A percentile compares a stretch with the other conserved stretches of the same genome.
These are phyloP conservation scores for Wickerhamiella kurtzmanii DNA, from an alignment of 805 yeast species.

Conservation along the genomic window DNA sequence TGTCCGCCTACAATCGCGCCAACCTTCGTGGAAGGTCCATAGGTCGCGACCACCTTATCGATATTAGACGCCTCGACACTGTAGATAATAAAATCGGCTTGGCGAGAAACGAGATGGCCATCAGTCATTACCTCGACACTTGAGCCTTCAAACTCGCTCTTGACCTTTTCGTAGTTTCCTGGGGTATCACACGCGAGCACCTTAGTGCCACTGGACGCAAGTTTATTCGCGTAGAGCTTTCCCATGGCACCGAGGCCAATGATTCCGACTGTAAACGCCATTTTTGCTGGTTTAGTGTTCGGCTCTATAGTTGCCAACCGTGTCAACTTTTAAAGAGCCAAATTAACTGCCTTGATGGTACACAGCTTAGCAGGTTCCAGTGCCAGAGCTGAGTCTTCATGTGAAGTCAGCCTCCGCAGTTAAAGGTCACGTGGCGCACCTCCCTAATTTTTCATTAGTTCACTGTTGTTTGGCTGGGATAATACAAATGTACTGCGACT, in stretches of 20 bases:
- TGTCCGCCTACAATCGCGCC: slow-evolving; percentile 97
- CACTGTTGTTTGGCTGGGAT: too few species aligned
- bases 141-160: slow-evolving; percentile 25
- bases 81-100: slow-evolving; percentile 72
- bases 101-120: slow-evolving; percentile 74
- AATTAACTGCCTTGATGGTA: too few species aligned
- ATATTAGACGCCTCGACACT: slow-evolving; percentile 88
- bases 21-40: slow-evolving; percentile 74
- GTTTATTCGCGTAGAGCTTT: slow-evolving; percentile 61
- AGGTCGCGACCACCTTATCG: slow-evolving; percentile 50
- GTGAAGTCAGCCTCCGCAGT: too few species aligned
- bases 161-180: slow-evolving; percentile 39
- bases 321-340: neutral
- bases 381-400: too few species aligned
- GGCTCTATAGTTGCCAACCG: neutral
- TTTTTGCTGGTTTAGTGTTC: neutral
- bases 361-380: too few species aligned
- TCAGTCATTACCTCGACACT: slow-evolving; percentile 44
- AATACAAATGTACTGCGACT: too few species aligned
- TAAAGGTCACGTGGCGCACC: too few species aligned
- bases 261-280: slow-evolving; percentile 48
- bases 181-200: slow-evolving; percentile 63
- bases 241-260: slow-evolving; percentile 99
- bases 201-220: slow-evolving; percentile 74
- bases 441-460: too few species aligned